Percentiles rank a stretch among this genome's conserved stretches.
Conservation (phyloP, 441 rosid genomes). For the Pelargonium australe region DNA sequence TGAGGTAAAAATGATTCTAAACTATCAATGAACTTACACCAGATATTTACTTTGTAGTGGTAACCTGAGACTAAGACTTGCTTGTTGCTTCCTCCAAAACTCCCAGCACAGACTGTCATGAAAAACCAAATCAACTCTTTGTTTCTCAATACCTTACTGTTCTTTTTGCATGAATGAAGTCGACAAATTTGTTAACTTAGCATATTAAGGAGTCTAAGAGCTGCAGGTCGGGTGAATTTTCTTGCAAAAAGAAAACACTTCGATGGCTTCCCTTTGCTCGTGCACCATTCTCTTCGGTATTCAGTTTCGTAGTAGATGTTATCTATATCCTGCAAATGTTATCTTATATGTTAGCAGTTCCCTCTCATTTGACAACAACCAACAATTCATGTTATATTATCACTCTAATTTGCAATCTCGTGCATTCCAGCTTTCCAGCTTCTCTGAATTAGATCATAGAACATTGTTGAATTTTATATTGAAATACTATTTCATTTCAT, state of each 20-base stretch:
- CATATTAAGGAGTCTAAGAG: conserved; percentile 65
- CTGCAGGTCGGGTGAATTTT: conserved; percentile 90
- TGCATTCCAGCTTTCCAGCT: not conserved
- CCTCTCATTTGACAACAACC: not conserved
- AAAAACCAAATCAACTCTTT: conserved; percentile 10
- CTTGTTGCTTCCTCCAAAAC: conserved; percentile 22
- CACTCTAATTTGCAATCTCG: not conserved
- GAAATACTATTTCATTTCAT: no score
- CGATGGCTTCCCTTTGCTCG: conserved; percentile 72
- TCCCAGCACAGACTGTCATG: conserved; percentile 42
- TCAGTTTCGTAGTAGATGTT: conserved; percentile 83
- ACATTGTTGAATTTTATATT: not conserved
- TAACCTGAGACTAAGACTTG: conserved; percentile 14
- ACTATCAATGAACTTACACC: conserved; percentile 21
- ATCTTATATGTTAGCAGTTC: not conserved
- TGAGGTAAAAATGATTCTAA: not conserved
- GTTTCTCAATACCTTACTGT: not conserved
- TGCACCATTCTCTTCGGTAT: conserved; percentile 91
- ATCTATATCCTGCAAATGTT: conserved; percentile 50
- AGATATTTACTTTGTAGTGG: conserved; percentile 2
- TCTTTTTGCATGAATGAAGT: not conserved
- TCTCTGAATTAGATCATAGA: not conserved
- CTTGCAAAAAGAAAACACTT: conserved; percentile 87
- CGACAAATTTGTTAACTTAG: conserved; percentile 30
- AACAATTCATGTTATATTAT: not conserved